Percentiles rank a stretch among this genome's conserved stretches.
Evolutionary conservation across 441 rosid genomes (phyloP).

Genomic region (Corymbia calophylla): DNA sequence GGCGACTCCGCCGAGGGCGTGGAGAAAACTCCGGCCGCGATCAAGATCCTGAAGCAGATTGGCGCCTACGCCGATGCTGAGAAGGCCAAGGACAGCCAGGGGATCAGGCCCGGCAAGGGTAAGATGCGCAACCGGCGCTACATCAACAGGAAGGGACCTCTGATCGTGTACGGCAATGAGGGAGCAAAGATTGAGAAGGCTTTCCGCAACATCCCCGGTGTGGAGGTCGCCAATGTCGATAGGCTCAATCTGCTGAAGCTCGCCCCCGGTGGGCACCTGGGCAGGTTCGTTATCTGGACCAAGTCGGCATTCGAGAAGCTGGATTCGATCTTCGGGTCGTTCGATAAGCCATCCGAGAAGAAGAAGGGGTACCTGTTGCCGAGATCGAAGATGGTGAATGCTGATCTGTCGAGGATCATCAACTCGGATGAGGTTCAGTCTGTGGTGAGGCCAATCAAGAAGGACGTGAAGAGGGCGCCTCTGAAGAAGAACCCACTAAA

Average conservation of each 20-base stretch:
- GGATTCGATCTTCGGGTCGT: slow-evolving; percentile 74
- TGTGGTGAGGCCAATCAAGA: slow-evolving; percentile 76
- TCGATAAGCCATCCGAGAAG: slow-evolving; percentile 76
- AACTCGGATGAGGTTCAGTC: slow-evolving; percentile 97
- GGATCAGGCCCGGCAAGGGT: slow-evolving; percentile 84
- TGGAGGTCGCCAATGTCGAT: slow-evolving; percentile 80
- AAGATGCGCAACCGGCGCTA: slow-evolving; percentile 86
- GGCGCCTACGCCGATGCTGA: slow-evolving; percentile 82
- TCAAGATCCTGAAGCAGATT: slow-evolving; percentile 64
- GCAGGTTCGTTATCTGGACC: slow-evolving; percentile 93
- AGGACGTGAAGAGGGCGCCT: slow-evolving; percentile 63
- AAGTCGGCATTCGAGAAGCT: slow-evolving; percentile 89
- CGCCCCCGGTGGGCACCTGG: slow-evolving; percentile 96
- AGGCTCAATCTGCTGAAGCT: slow-evolving; percentile 75
- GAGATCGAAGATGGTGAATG: slow-evolving; percentile 84
- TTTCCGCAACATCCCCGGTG: slow-evolving; percentile 84
- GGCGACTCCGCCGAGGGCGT: slow-evolving; percentile 58
- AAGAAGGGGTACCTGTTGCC: slow-evolving; percentile 88
- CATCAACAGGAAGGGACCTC: slow-evolving; percentile 82
- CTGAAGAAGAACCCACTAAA: slow-evolving; percentile 91
- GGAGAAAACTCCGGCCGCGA: slow-evolving; percentile 80
- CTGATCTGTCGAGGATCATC: slow-evolving; percentile 86
- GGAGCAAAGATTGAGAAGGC: slow-evolving; percentile 86
- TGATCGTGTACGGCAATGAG: slow-evolving; percentile 71
- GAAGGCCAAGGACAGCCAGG: slow-evolving; percentile 82